phyloP scores from a whole-genome alignment of 306 rosid species.

The Medicago lupulina region DNA sequence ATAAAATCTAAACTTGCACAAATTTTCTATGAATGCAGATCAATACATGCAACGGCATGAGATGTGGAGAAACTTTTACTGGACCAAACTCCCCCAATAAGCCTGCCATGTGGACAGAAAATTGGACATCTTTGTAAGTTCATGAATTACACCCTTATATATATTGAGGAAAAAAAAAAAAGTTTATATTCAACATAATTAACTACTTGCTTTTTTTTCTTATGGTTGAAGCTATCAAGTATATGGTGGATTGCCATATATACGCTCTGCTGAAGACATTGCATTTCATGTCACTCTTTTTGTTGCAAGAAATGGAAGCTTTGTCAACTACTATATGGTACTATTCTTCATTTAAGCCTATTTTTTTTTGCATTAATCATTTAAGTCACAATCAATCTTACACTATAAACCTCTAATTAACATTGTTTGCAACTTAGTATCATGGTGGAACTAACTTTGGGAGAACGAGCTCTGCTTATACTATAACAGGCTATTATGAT shows the following conservation, averaged over 20 bases:
- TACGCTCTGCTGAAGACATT: slow-evolving; percentile 80
- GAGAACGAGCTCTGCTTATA: slow-evolving; percentile 63
- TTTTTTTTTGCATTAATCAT: not conserved
- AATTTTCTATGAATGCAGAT: slow-evolving; percentile 47
- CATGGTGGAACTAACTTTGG: slow-evolving; percentile 90
- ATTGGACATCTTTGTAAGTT: slow-evolving; percentile 77
- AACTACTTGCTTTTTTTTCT: not conserved
- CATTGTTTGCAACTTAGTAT: slow-evolving; percentile 51
- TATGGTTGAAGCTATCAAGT: slow-evolving; percentile 62
- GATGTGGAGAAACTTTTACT: slow-evolving; percentile 68
- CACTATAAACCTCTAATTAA: not conserved
- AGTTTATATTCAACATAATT: not conserved
- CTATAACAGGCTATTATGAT: slow-evolving; percentile 65
- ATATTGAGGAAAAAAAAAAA: no score
- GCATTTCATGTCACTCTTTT: slow-evolving; percentile 87
- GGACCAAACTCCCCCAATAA: slow-evolving; percentile 82
- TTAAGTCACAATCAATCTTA: not conserved
- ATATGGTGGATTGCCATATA: slow-evolving; percentile 67
- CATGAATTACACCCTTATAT: not conserved
- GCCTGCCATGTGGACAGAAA: slow-evolving; percentile 80
- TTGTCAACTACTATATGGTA: slow-evolving; percentile 89
- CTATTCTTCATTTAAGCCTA: slow-evolving; percentile 9
- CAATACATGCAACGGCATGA: slow-evolving; percentile 83
- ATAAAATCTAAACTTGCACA: not conserved
- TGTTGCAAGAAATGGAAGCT: slow-evolving; percentile 87